phyloP scores from a whole-genome alignment of 441 rosid species.

The Cnidoscolus chayamansa region DNA sequence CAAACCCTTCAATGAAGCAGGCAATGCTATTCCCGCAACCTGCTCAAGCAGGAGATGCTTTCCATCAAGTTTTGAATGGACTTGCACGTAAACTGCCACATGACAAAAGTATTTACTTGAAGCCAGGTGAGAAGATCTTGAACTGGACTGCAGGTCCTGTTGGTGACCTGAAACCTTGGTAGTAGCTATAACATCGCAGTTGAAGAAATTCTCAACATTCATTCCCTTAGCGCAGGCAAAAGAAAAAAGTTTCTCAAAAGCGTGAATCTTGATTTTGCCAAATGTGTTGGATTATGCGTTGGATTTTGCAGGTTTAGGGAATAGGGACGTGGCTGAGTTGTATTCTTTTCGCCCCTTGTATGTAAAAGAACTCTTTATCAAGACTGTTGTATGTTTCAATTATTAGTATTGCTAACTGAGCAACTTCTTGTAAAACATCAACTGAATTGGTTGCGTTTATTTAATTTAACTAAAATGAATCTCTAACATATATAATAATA shows the following conservation, averaged over 20 bases:
- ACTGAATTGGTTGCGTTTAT: no score
- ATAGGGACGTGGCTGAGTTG: constrained; percentile 5
- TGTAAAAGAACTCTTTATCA: neutral
- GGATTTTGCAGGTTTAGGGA: neutral
- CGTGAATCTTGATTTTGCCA: constrained; percentile 23
- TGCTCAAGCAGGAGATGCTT: constrained; percentile 82
- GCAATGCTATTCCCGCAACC: constrained; percentile 95
- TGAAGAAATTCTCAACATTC: constrained; percentile 16
- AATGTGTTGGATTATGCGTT: constrained; percentile 10
- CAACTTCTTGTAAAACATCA: no score
- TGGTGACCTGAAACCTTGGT: constrained; percentile 88
- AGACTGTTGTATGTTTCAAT: no score
- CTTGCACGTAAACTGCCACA: constrained; percentile 83
- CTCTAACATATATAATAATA: no score
- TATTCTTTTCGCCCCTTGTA: neutral
- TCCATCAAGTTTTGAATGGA: constrained; percentile 88
- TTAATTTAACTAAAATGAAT: no score
- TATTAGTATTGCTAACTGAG: no score
- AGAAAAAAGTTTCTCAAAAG: constrained; percentile 4
- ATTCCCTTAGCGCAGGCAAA: neutral
- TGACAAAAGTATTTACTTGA: constrained; percentile 45
- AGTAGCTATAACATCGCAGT: constrained; percentile 11
- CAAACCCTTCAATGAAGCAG: constrained; percentile 89
- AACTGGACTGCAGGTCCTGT: constrained; percentile 92
- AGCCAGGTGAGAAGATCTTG: constrained; percentile 51